Conservation (phyloP, 129 eudicot genomes). For the Chrysanthemum seticuspe region DNA sequence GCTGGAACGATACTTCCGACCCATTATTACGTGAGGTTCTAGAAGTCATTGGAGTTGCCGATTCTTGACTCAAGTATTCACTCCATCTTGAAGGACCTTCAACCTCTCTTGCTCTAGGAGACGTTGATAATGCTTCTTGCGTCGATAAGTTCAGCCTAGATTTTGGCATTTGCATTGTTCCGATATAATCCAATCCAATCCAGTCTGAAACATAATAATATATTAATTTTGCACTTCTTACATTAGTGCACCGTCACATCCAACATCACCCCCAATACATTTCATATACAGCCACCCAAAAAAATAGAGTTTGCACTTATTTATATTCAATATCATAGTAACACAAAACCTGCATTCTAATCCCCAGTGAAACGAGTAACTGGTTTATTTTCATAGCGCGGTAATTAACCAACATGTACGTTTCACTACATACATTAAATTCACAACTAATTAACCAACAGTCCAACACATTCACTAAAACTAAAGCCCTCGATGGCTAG, state of each 20-base stretch:
- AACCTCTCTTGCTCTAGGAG: constrained; percentile 75
- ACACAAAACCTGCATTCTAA: constrained; percentile 2
- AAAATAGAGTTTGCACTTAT: background rate
- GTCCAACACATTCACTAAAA: background rate
- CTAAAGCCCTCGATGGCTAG: background rate
- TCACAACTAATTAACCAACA: constrained; percentile 14
- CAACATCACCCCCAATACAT: constrained; percentile 6
- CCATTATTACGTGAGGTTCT: constrained; percentile 51
- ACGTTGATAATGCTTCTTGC: constrained; percentile 54
- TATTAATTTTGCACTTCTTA: background rate
- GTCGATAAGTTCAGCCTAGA: constrained; percentile 52
- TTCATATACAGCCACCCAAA: background rate
- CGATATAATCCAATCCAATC: background rate
- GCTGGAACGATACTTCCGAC: constrained; percentile 59
- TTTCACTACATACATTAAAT: constrained; percentile 19
- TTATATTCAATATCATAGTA: constrained; percentile 9
- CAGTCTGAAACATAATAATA: too few species aligned
- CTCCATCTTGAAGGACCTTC: constrained; percentile 90
- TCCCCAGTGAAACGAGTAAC: constrained; percentile 11
- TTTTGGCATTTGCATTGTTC: constrained; percentile 45
- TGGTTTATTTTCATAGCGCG: too few species aligned
- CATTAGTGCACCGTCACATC: constrained; percentile 2
- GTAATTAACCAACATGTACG: background rate
- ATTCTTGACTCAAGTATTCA: constrained; percentile 69
- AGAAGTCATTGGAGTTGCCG: constrained; percentile 50